A percentile compares a stretch with the other conserved stretches of the same genome.
Evolutionary conservation across 495 filamentous ascomycete species (phyloP).

Genomic region (Recurvomyces mirabilis): DNA sequence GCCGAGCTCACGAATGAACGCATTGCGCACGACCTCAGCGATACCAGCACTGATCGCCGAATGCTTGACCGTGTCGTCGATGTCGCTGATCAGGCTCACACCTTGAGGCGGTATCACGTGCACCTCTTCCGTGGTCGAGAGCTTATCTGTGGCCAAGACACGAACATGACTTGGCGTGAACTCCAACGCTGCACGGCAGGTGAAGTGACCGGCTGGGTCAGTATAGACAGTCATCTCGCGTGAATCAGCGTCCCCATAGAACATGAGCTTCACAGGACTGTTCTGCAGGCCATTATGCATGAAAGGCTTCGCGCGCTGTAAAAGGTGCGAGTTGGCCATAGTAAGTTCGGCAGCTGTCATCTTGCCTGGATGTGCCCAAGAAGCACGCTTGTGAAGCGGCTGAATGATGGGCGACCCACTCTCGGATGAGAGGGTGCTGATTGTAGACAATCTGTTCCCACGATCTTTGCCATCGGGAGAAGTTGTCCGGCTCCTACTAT

Average conservation of each 20-base stretch:
- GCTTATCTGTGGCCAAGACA: slow-evolving; percentile 71
- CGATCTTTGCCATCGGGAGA: slow-evolving; percentile 6
- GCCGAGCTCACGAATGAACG: slow-evolving; percentile 73
- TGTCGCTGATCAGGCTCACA: slow-evolving; percentile 89
- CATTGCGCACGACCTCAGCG: slow-evolving; percentile 89
- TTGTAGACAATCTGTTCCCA: slow-evolving; percentile 19
- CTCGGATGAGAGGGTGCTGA: slow-evolving; percentile 19
- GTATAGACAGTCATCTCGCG: slow-evolving; percentile 70
- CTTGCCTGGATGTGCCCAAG: slow-evolving; percentile 43
- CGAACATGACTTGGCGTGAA: slow-evolving; percentile 86
- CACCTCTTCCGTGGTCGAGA: slow-evolving; percentile 68
- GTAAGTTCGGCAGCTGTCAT: slow-evolving; percentile 62
- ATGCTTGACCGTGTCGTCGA: slow-evolving; percentile 96
- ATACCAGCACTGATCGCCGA: slow-evolving; percentile 79
- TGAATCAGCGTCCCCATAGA: slow-evolving; percentile 72
- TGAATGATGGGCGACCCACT: slow-evolving; percentile 21
- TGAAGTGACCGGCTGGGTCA: slow-evolving; percentile 80
- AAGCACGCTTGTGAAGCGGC: slow-evolving; percentile 33
- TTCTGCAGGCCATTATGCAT: slow-evolving; percentile 65
- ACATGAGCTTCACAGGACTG: slow-evolving; percentile 75
- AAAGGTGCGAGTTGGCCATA: slow-evolving; percentile 71
- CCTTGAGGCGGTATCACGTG: slow-evolving; percentile 66
- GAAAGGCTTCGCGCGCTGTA: slow-evolving; percentile 80
- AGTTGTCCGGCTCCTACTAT: neutral
- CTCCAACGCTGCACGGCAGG: slow-evolving; percentile 59